Conservation (phyloP, 1,284 basidiomycete genomes). For the Trametes hirsuta region DNA sequence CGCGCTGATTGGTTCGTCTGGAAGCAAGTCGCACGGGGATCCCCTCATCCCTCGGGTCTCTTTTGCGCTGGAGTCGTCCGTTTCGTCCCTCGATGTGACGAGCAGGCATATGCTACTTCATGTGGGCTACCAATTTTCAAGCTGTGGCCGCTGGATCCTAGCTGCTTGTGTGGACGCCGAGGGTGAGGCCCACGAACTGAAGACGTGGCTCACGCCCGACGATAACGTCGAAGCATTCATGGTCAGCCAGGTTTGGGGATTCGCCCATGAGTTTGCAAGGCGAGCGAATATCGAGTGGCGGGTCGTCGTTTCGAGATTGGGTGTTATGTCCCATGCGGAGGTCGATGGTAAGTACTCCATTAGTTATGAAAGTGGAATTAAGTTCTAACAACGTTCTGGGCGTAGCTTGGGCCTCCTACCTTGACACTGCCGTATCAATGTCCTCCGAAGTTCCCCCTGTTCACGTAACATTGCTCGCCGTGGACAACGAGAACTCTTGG, state of each 20-base stretch:
- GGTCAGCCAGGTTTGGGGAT: conserved; percentile 66
- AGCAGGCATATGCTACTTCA: conserved; percentile 76
- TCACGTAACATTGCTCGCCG: conserved; percentile 59
- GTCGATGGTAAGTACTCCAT: conserved; percentile 57
- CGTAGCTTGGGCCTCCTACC: conserved; percentile 66
- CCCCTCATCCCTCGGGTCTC: conserved; percentile 35
- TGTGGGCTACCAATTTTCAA: conserved; percentile 68
- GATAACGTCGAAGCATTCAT: conserved; percentile 45
- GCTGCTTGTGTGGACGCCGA: conserved; percentile 77
- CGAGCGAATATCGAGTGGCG: conserved; percentile 79
- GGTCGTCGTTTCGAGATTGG: conserved; percentile 70
- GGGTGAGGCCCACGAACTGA: conserved; percentile 71
- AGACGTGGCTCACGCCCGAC: conserved; percentile 62
- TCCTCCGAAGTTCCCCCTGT: conserved; percentile 44
- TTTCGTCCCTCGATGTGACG: conserved; percentile 62
- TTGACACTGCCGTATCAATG: conserved; percentile 43
- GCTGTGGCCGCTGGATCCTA: conserved; percentile 73
- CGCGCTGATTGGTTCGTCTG: conserved; percentile 55
- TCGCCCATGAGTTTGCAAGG: conserved; percentile 60
- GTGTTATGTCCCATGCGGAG: conserved; percentile 58
- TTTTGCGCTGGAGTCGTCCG: conserved; percentile 47
- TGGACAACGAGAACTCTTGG: conserved; percentile 60
- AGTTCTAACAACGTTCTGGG: conserved; percentile 5
- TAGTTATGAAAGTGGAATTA: conserved; percentile 2
- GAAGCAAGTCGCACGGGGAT: conserved; percentile 31